Evolutionary conservation across 169 alveolate species (phyloP), one percentile per base, ranked within the genome.

Genomic region (Babesia bigemina): DNA sequence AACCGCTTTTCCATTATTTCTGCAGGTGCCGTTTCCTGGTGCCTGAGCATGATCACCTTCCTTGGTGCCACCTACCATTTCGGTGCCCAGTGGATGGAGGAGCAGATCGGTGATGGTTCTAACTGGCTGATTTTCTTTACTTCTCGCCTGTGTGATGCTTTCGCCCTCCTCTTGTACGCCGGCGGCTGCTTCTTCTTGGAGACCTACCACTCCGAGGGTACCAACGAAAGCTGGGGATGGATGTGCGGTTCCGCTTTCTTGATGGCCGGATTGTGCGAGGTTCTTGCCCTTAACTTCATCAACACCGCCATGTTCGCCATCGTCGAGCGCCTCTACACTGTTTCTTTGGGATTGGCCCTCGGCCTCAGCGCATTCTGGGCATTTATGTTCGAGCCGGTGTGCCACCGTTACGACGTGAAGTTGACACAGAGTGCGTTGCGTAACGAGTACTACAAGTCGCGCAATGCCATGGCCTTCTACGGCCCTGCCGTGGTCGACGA

Each of bases 141-240:
- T 44, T 91, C 94, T 39, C 88, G 94, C 49, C 86, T 91, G 36
- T 88, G 92, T 60, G 97, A 90, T 70, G 93, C 94, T 22, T 85
- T 86, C 63, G 85, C 92, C 69, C 67, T 94, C 86, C 72, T 86
- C 72, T 72, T 91, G 36, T 77, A 87, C 73, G 97, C 96, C 24
- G 96, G 94, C 39, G 94, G 94, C 19, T 84, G 93, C 70, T 94
- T 94, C 90, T 92, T 91, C 84, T 90, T 93, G 47, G 97, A 94
- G 69, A 93, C 92, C 22, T 94, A 94, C 87, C 97, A 94, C 72
- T 92, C 97, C 8, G 96, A 94, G 76, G 97, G 97, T 17, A 94
- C 97, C 55, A 95, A 94, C 44, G 97, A 94, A 67, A 92, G 93
- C 50, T 88, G 96, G 95, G 97, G 97, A 21, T 94, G 97, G 96